Percentiles rank a stretch among this genome's conserved stretches.
These are phyloP conservation scores for Kluyveromyces lactis DNA, from an alignment of 805 yeast genomes.

Conservation along the genomic window DNA sequence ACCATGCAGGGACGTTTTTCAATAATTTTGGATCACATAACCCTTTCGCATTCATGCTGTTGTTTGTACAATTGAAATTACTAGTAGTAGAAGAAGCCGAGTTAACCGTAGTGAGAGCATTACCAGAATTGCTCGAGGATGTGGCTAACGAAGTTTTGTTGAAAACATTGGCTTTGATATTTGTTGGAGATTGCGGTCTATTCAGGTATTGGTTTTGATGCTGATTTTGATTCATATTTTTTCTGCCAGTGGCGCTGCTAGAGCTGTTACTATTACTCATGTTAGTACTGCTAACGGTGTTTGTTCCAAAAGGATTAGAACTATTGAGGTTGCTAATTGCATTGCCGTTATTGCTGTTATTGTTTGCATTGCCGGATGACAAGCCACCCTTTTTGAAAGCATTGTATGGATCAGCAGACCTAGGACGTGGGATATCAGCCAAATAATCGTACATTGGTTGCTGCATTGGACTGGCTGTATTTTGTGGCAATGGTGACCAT, in stretches of 20 bases:
- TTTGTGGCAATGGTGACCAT: conserved; percentile 27
- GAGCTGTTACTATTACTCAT: conserved; percentile 5
- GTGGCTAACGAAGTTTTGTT: conserved; percentile 1
- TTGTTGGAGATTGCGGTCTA: conserved; percentile 3
- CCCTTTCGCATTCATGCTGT: conserved; percentile 37
- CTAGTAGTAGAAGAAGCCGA: conserved; percentile 4
- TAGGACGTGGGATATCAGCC: conserved; percentile 33
- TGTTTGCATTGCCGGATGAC: conserved; percentile 1
- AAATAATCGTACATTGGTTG: conserved; percentile 22
- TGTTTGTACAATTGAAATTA: conserved; percentile 2
- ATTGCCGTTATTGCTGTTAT: conserved; percentile 7
- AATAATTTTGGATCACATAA: conserved; percentile 48
- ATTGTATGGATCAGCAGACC: conserved; percentile 35
- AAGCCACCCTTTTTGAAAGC: conserved; percentile 7
- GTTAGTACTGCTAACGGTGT: not conserved
- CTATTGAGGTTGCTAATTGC: not conserved
- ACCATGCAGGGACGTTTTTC: conserved; percentile 84
- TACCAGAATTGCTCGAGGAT: conserved; percentile 3
- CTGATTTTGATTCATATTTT: conserved; percentile 2
- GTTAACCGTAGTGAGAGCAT: conserved; percentile 4
- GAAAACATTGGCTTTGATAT: not conserved
- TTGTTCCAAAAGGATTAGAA: not conserved
- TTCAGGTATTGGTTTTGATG: conserved; percentile 31
- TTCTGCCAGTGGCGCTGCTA: not conserved
- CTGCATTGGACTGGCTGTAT: conserved; percentile 31